phyloP scores from a whole-genome alignment of 176 grass and related monocot genomes.

The Raddia distichophylla region DNA sequence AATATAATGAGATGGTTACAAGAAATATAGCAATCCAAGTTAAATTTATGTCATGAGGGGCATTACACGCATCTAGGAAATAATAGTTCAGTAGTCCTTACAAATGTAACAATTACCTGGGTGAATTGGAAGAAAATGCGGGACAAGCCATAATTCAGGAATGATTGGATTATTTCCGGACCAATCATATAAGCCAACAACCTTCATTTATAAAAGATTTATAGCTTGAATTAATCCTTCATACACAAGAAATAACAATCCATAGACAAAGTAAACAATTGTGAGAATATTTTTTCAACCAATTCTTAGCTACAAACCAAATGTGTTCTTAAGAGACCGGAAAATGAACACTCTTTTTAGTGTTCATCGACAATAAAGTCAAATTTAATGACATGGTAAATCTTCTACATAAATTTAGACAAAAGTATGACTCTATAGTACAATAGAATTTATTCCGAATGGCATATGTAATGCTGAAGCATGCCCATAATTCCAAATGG shows the following conservation, averaged over 20 bases:
- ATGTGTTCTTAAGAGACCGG: background rate
- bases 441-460: background rate
- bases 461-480: background rate
- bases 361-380: background rate
- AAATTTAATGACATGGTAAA: background rate
- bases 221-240: background rate
- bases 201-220: conserved; percentile 30
- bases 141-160: conserved; percentile 62
- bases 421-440: too few relatives aligned
- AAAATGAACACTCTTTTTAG: background rate
- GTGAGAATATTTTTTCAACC: background rate
- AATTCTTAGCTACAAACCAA: background rate
- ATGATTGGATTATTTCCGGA: conserved; percentile 55
- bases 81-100: background rate
- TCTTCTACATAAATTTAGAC: background rate
- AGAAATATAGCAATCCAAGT: background rate
- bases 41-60: background rate
- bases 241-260: background rate
- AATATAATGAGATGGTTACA: background rate
- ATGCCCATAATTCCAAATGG: background rate
- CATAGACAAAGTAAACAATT: background rate
- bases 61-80: background rate
- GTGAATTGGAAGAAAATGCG: conserved; percentile 59
- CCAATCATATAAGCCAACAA: conserved; percentile 59
- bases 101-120: conserved; percentile 42